Evolutionary conservation across 805 yeast species (phyloP).

Genomic region (Vanderwaltozyma polyspora): DNA sequence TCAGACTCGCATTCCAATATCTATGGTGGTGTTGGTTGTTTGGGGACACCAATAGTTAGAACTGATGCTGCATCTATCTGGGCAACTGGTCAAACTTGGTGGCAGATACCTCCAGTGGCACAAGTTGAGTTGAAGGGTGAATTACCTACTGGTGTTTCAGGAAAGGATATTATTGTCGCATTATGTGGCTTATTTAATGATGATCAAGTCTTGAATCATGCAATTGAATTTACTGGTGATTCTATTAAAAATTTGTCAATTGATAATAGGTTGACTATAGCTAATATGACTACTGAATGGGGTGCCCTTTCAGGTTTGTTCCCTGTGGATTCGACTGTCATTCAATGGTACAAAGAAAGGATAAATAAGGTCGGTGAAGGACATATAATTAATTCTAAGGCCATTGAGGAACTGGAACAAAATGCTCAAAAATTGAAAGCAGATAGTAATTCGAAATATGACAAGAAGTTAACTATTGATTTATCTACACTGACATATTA

Average conservation of each 20-base stretch:
- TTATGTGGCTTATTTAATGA: conserved; percentile 88
- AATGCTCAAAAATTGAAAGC: conserved; percentile 28
- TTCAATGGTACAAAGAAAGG: conserved; percentile 69
- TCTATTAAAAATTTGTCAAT: conserved; percentile 58
- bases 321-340: conserved; percentile 80
- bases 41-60: conserved; percentile 96
- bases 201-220: conserved; percentile 87
- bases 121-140: conserved; percentile 75
- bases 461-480: conserved; percentile 78
- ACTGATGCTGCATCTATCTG: conserved; percentile 98
- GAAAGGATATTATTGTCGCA: conserved; percentile 94
- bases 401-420: conserved; percentile 34
- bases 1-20: conserved; percentile 97
- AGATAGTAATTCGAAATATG: conserved; percentile 74
- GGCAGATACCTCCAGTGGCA: conserved; percentile 99
- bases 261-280: conserved; percentile 83
- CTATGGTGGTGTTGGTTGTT: conserved; percentile 90
- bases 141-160: conserved; percentile 79
- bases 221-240: conserved; percentile 86
- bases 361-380: conserved; percentile 40
- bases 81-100: conserved; percentile 99
- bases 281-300: conserved; percentile 98
- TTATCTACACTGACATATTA: conserved; percentile 72
- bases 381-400: conserved; percentile 64
- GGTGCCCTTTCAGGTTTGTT: conserved; percentile 94